Conservation (phyloP, 2,329 filamentous ascomycete genomes). For the Aspergillus novofumigatus region DNA sequence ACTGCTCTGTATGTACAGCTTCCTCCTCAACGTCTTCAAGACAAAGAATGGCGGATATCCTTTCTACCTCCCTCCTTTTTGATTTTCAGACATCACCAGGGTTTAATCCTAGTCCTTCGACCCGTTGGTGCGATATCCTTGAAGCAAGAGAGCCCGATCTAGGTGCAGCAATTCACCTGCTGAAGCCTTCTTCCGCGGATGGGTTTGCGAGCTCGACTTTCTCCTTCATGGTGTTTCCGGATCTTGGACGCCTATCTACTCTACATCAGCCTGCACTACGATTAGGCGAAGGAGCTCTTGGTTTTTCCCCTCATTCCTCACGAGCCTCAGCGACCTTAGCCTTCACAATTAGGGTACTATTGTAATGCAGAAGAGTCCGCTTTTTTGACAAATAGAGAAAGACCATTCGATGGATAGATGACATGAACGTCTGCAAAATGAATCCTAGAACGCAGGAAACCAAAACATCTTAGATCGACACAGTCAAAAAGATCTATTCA, state of each 20-base stretch:
- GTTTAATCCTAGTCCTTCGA: not conserved
- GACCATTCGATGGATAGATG: not conserved
- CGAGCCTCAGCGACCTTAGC: not conserved
- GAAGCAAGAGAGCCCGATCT: too few species aligned
- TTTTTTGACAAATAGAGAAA: not conserved
- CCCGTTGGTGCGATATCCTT: not conserved
- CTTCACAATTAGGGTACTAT: not conserved
- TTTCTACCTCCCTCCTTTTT: conserved; percentile 89
- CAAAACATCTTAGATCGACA: not conserved
- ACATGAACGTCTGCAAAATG: not conserved
- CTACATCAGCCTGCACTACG: not conserved
- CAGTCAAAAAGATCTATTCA: not conserved
- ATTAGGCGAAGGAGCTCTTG: not conserved
- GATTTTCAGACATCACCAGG: conserved; percentile 15
- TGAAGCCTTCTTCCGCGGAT: not conserved
- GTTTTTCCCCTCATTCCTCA: not conserved
- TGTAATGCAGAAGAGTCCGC: not conserved
- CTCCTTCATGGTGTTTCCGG: not conserved
- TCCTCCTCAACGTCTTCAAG: conserved; percentile 88
- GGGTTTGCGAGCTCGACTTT: not conserved
- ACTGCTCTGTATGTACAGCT: conserved; percentile 83
- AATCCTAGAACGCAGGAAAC: not conserved
- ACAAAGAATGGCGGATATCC: conserved; percentile 94
- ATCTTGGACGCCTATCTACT: not conserved
- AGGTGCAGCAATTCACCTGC: not conserved